Evolutionary conservation across 1,284 basidiomycete genomes (phyloP).

Genomic region (Cerioporus squamosus): DNA sequence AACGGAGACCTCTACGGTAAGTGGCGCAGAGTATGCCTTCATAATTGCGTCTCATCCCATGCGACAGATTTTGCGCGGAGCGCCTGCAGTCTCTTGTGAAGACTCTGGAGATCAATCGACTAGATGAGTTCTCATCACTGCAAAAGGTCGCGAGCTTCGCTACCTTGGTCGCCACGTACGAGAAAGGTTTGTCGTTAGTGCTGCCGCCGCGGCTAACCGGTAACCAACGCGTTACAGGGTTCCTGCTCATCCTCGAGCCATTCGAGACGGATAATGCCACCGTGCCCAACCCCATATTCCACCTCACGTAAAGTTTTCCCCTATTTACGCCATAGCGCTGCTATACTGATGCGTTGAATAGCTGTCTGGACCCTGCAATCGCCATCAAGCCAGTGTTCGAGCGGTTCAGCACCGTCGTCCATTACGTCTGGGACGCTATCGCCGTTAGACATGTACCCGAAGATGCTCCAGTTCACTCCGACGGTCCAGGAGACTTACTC

Average conservation of each 20-base stretch:
- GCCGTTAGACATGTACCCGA: slow-evolving; percentile 99
- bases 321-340: neutral
- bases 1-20: slow-evolving; percentile 90
- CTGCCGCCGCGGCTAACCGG: neutral
- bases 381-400: slow-evolving; percentile 99
- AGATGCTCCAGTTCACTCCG: slow-evolving; percentile 98
- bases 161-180: slow-evolving; percentile 97
- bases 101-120: slow-evolving; percentile 87
- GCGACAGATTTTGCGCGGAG: slow-evolving; percentile 90
- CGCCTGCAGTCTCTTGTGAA: slow-evolving; percentile 93
- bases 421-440: slow-evolving; percentile 99
- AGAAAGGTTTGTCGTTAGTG: slow-evolving; percentile 70
- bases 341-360: slow-evolving; percentile 35
- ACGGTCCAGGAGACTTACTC: slow-evolving; percentile 97
- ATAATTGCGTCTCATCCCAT: slow-evolving; percentile 14
- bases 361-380: slow-evolving; percentile 95
- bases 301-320: slow-evolving; percentile 78
- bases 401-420: slow-evolving; percentile 96
- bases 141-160: slow-evolving; percentile 98
- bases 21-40: slow-evolving; percentile 23
- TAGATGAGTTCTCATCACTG: slow-evolving; percentile 91
- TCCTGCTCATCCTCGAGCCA: slow-evolving; percentile 96
- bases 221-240: slow-evolving; percentile 58
- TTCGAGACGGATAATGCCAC: slow-evolving; percentile 99
- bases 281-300: slow-evolving; percentile 98